Evolutionary conservation across 164 flowering plant species (phyloP).

Genomic region (Stephania japonica): DNA sequence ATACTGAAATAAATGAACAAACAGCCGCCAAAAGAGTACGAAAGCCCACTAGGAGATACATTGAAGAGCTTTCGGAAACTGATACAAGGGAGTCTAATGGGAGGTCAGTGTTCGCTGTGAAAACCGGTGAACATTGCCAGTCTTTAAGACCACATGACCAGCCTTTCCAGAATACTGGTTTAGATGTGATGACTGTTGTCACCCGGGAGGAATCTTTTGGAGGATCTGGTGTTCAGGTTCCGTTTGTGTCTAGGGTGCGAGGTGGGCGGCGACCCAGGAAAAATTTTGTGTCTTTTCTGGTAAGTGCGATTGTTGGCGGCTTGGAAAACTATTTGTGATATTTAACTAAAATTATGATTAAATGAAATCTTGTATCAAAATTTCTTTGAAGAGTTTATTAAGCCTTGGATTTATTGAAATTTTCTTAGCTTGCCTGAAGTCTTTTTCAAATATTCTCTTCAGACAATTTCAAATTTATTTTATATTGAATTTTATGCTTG

Average conservation of each 20-base stretch:
- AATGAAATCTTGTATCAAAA: background rate
- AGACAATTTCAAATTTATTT: background rate
- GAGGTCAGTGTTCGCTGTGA: slow-evolving; percentile 30
- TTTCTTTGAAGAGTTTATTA: background rate
- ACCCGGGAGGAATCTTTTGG: slow-evolving; percentile 73
- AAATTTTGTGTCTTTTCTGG: slow-evolving; percentile 64
- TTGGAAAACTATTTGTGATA: background rate
- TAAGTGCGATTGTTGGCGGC: slow-evolving; percentile 24
- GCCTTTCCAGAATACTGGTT: slow-evolving; percentile 26
- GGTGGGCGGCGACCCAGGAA: slow-evolving; percentile 95
- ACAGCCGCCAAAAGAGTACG: slow-evolving; percentile 66
- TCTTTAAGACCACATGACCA: slow-evolving; percentile 23
- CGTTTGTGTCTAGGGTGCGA: slow-evolving; percentile 68
- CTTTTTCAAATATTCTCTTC: background rate
- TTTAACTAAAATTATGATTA: background rate
- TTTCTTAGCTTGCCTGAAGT: background rate
- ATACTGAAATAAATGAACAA: slow-evolving; percentile 37
- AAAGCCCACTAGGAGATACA: slow-evolving; percentile 88
- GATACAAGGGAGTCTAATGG: slow-evolving; percentile 47
- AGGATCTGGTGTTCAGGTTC: slow-evolving; percentile 77
- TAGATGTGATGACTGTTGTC: slow-evolving; percentile 32
- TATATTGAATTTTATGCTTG: background rate
- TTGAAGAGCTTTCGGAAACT: slow-evolving; percentile 86
- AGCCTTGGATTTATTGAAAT: background rate
- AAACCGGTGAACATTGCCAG: slow-evolving; percentile 25